These are phyloP conservation scores for Lachnellula subtilissima DNA, from an alignment of 2,329 filamentous ascomycete species.

Conservation along the genomic window DNA sequence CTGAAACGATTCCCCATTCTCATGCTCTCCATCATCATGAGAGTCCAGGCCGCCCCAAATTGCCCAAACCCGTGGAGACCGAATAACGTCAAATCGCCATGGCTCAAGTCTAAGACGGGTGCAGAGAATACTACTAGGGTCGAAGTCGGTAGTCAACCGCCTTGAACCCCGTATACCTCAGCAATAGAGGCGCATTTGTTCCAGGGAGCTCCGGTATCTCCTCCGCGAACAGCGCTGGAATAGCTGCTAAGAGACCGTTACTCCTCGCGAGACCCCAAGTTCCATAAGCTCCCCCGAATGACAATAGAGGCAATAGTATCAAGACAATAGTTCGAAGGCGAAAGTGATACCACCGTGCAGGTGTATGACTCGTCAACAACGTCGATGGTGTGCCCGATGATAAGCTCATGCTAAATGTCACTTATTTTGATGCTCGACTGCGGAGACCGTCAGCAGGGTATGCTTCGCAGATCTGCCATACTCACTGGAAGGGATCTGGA, in stretches of 20 bases:
- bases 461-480: background rate
- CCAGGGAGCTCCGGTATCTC: conserved; percentile 16
- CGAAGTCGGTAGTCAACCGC: conserved; percentile 22
- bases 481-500: background rate
- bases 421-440: background rate
- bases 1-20: conserved; percentile 36
- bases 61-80: conserved; percentile 23
- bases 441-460: background rate
- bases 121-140: conserved; percentile 26
- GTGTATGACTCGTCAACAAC: background rate
- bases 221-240: conserved; percentile 9
- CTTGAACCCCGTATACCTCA: conserved; percentile 18
- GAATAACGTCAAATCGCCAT: conserved; percentile 18
- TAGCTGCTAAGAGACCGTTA: conserved; percentile 21
- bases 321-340: conserved; percentile 16
- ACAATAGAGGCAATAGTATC: conserved; percentile 19
- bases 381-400: background rate
- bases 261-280: conserved; percentile 12
- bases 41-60: conserved; percentile 25
- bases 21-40: conserved; percentile 40
- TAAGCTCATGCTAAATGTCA: background rate
- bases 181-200: conserved; percentile 15
- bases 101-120: conserved; percentile 16
- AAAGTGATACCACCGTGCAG: conserved; percentile 9
- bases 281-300: conserved; percentile 12